Conservation (phyloP, 2,329 filamentous ascomycete species). For the Diaporthe citriasiana region DNA sequence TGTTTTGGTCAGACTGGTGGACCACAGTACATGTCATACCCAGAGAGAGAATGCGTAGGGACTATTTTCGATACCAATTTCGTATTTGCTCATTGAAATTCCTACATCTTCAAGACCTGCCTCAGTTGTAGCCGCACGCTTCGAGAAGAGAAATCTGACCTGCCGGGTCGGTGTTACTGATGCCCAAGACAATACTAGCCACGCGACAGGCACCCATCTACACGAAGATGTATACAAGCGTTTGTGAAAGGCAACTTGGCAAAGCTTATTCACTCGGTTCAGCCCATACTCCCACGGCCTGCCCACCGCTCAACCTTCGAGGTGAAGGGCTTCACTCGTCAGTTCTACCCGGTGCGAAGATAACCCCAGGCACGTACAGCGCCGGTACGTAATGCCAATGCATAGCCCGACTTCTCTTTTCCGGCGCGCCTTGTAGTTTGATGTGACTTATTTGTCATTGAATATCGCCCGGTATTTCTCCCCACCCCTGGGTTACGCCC, state of each 20-base stretch:
- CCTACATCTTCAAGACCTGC: neutral
- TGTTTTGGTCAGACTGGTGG: slow-evolving; percentile 30
- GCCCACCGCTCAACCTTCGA: neutral
- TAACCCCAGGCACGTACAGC: neutral
- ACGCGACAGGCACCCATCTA: neutral
- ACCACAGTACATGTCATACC: slow-evolving; percentile 20
- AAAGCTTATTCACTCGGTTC: neutral
- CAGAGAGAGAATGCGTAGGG: neutral
- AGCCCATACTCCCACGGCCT: neutral
- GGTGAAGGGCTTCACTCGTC: neutral
- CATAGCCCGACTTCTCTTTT: neutral
- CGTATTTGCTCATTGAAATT: neutral
- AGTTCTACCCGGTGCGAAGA: neutral
- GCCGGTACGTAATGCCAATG: slow-evolving; percentile 5
- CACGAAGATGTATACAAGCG: neutral
- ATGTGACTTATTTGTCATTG: neutral
- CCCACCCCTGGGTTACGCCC: neutral
- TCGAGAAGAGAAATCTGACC: neutral
- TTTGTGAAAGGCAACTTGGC: neutral
- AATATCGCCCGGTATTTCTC: neutral
- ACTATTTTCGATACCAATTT: neutral
- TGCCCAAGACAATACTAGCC: no score
- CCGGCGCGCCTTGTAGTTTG: no score
- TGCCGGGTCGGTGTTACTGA: neutral
- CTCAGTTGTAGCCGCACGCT: neutral